Evolutionary conservation across 2,329 filamentous ascomycete genomes (phyloP).

Genomic region (Cadophora sp.): DNA sequence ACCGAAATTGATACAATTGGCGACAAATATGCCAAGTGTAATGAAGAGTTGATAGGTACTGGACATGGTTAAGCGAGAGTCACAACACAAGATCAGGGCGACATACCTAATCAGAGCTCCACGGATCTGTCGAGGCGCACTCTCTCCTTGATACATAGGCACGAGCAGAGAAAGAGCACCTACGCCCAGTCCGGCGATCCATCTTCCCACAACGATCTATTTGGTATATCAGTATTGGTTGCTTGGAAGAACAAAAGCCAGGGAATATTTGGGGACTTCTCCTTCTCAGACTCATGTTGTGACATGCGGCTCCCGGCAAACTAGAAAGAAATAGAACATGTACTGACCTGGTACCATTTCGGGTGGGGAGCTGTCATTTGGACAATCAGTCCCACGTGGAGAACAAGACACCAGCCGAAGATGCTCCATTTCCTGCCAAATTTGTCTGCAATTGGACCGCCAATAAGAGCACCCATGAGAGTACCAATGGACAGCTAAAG

Average conservation of each 20-base stretch:
- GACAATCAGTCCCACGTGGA: conserved; percentile 68
- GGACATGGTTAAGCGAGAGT: conserved; percentile 40
- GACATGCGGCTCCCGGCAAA: too few relatives aligned
- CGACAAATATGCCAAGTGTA: conserved; percentile 68
- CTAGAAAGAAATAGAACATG: background rate
- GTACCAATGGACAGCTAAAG: conserved; percentile 72
- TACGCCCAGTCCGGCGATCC: conserved; percentile 70
- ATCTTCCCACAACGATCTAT: conserved; percentile 61
- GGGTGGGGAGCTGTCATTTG: conserved; percentile 62
- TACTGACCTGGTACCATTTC: conserved; percentile 54
- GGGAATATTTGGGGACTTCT: background rate
- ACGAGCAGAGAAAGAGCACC: conserved; percentile 69
- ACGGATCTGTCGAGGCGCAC: conserved; percentile 64
- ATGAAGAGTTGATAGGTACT: conserved; percentile 74
- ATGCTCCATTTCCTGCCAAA: conserved; percentile 68
- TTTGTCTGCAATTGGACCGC: conserved; percentile 69
- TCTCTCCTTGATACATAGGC: conserved; percentile 71
- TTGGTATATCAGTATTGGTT: background rate
- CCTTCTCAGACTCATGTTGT: too few relatives aligned
- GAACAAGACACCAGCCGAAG: conserved; percentile 56
- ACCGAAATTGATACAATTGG: conserved; percentile 61
- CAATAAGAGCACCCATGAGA: conserved; percentile 79
- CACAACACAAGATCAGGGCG: background rate
- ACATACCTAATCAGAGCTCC: conserved; percentile 59
- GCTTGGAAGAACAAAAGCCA: background rate